These are phyloP conservation scores for Xylaria sp. DNA, from an alignment of 2,329 filamentous ascomycete species.

Conservation along the genomic window DNA sequence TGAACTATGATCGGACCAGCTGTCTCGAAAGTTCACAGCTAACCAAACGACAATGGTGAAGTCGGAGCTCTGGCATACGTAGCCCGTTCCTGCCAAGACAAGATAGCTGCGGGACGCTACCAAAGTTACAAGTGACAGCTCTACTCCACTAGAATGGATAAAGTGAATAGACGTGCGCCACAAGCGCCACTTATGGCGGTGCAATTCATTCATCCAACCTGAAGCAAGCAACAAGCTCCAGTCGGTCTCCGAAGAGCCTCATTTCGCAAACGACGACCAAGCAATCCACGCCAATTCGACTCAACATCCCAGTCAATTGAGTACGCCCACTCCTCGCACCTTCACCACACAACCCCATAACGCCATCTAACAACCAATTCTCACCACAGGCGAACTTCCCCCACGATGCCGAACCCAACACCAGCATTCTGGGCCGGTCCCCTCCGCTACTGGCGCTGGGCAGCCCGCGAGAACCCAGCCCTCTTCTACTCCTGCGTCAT, in stretches of 20 bases:
- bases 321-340: conserved; percentile 38
- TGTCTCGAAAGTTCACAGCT: conserved; percentile 38
- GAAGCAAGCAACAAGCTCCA: conserved; percentile 5
- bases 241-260: conserved; percentile 27
- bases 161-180: background rate
- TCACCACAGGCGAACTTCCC: background rate
- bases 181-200: conserved; percentile 27
- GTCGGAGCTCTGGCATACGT: conserved; percentile 47
- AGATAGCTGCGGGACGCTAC: conserved; percentile 16
- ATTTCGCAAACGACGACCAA: conserved; percentile 6
- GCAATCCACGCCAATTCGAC: conserved; percentile 33
- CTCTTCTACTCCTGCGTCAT: conserved; percentile 88
- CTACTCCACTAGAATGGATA: background rate
- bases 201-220: background rate
- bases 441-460: conserved; percentile 87
- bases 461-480: conserved; percentile 85
- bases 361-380: conserved; percentile 3
- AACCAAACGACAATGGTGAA: conserved; percentile 8
- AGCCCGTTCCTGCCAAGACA: conserved; percentile 49
- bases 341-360: background rate
- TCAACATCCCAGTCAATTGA: conserved; percentile 51
- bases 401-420: conserved; percentile 67
- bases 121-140: background rate
- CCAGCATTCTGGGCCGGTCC: conserved; percentile 88
- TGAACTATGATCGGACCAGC: conserved; percentile 33